phyloP scores from a whole-genome alignment of 176 grass and related monocot species.

The Themeda triandra region DNA sequence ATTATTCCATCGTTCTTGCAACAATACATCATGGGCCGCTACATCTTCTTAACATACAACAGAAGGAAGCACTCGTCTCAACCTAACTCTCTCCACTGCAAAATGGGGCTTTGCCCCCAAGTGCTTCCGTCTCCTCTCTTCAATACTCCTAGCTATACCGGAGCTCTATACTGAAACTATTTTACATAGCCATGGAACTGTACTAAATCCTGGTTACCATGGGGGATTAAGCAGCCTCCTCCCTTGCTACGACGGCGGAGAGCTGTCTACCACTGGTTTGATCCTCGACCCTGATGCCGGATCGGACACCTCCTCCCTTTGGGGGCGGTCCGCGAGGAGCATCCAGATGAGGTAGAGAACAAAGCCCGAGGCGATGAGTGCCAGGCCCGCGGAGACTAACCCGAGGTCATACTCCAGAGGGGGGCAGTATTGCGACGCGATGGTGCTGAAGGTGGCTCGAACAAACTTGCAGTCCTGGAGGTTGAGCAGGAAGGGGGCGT shows the following conservation, averaged over 20 bases:
- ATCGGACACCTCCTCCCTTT: constrained; percentile 76
- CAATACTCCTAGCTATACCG: not conserved
- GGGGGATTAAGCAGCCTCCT: not conserved
- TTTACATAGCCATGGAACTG: constrained; percentile 20
- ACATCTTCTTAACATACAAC: not conserved
- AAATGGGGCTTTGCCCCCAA: constrained; percentile 40
- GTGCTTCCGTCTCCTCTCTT: not conserved
- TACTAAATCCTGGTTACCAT: not conserved
- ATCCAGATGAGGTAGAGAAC: constrained; percentile 61
- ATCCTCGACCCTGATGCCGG: constrained; percentile 31
- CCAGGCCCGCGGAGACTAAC: constrained; percentile 52
- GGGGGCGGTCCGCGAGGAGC: constrained; percentile 78
- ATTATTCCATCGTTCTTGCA: not conserved
- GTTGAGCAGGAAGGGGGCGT: constrained; percentile 68
- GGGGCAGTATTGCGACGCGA: constrained; percentile 60
- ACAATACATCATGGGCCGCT: not conserved
- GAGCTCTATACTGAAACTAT: constrained; percentile 19
- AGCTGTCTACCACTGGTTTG: constrained; percentile 30
- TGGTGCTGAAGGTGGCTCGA: constrained; percentile 59
- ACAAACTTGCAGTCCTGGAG: constrained; percentile 97
- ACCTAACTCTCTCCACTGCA: constrained; percentile 27
- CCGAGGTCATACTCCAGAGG: constrained; percentile 45
- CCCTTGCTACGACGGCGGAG: not conserved
- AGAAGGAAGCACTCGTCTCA: constrained; percentile 7
- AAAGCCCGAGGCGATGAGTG: constrained; percentile 42